Evolutionary conservation across 768 basidiomycete species (phyloP), one percentile per base, ranked within the genome.

Genomic region (Lactarius hatsudake): DNA sequence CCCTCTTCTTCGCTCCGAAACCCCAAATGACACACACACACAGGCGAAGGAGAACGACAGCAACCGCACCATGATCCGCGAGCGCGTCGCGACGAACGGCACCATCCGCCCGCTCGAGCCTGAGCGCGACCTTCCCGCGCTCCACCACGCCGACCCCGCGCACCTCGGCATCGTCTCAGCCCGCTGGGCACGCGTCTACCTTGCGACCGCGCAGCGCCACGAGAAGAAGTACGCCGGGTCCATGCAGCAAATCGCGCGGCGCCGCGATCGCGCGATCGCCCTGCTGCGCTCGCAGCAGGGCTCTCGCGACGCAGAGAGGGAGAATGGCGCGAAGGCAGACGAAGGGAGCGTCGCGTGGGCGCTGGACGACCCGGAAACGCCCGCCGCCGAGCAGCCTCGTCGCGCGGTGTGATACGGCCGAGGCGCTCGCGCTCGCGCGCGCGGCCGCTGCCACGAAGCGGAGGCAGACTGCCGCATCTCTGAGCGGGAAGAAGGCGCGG

Each of bases 341-440:
- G 45, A 83, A n/a, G n/a, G n/a, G 88, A 84, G 81, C 36, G 94
- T 92, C 89, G 86, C 87, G 20, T 97, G 91, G 94, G 93, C 88
- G 7, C 76, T 94, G 64, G 89, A 92, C 68, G 86, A 62, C 6
- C n/a, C 81, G 13, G 79, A 84, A 97, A 78, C 80, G 81, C 38
- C 96, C 96, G 3, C 96, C 96, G 5, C 92, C 96, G 5, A 92
- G 90, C 72, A 94, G 94, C 63, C 92, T 98, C 71, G 91, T 92
- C 34, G 87, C 91, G 20, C 80, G 94, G 65, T 78, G 93, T 63
- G 96, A 97, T 73, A 95, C 93, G 5, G 79, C 81, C 45, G 91
- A 94, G 77, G 91, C 91, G 15, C 79, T 87, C 23, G 79, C 81
- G 71, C 79, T 94, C 51, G 89, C 89, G 28, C 84, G 82, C 43